These are phyloP conservation scores for Candida ortonii DNA, from an alignment of 805 yeast species.

Conservation along the genomic window DNA sequence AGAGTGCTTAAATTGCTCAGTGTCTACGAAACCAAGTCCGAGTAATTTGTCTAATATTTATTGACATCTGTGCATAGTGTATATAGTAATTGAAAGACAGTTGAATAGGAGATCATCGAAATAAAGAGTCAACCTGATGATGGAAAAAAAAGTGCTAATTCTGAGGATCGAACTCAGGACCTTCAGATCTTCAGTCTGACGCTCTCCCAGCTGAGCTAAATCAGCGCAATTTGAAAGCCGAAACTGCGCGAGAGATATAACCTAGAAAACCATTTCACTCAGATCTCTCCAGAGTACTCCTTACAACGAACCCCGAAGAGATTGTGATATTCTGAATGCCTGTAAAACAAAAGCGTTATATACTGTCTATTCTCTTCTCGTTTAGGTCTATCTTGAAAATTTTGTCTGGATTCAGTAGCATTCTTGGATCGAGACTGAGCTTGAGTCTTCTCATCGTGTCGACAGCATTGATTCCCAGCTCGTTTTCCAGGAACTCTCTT, in stretches of 20 bases:
- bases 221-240: constrained; percentile 15
- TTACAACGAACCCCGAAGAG: too few relatives aligned
- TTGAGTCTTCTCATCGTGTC: constrained; percentile 70
- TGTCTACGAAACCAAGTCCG: constrained; percentile 35
- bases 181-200: constrained; percentile 29
- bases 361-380: constrained; percentile 17
- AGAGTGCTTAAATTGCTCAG: constrained; percentile 55
- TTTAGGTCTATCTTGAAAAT: constrained; percentile 64
- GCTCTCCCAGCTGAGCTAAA: constrained; percentile 30
- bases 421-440: constrained; percentile 66
- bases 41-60: constrained; percentile 1
- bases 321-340: too few relatives aligned
- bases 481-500: constrained; percentile 53
- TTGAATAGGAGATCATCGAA: too few relatives aligned
- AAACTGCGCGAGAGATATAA: too few relatives aligned
- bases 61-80: neutral
- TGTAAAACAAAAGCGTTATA: too few relatives aligned
- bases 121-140: constrained; percentile 2
- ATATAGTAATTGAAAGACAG: constrained; percentile 3
- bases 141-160: constrained; percentile 17
- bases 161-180: constrained; percentile 29
- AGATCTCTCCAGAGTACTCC: constrained; percentile 1
- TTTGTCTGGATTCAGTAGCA: constrained; percentile 74
- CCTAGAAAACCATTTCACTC: too few relatives aligned
- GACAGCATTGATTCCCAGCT: constrained; percentile 64